Evolutionary conservation across 495 filamentous ascomycete species (phyloP), one percentile per base, ranked within the genome.

Genomic region (Talaromyces proteolyticus): DNA sequence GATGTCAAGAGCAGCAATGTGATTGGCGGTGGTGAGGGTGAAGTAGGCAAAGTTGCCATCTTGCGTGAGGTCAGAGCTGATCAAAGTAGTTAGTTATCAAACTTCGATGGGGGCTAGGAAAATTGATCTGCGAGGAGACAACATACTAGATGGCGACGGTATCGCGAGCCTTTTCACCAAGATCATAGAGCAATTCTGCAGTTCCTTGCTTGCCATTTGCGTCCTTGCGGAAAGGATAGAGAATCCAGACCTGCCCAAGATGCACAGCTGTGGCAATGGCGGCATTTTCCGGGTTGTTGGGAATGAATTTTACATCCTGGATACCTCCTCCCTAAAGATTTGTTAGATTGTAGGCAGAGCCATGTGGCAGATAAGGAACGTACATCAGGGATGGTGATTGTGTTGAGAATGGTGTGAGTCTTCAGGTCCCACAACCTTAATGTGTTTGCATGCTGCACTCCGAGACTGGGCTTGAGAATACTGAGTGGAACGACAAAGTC

Each of bases 221-320:
- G 49, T 78, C 69, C 42, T 60, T 76, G 47, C 76, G 76, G 63
- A 75, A 74, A 14, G 81, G 81, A 56, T 83, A 83, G 65, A 85
- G 79, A 57, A 83, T 79, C 79, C 80, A 83, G 41, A 83, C 76
- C 57, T 83, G 76, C 34, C 78, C 81, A 5, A 79, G 73, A 38
- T 78, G 74, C 19, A 83, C 81, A 6, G 81, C 80, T 42, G 80
- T 82, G 11, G 80, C 81, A 18, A 85, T 66, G 22, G 79, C 80
- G 20, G 80, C 80, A 18, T 65, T 63, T 49, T 85, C 80, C 2
- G 64, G 51, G 65, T 85, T 80, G 7, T 77, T 76, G 3, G 80
- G 81, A 54, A 83, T 85, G 63, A 80, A 81, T 58, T 83, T 83
- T 59, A 82, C 78, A 54, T 85, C 80, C 64, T 85, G 78, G 50